Conservation (phyloP, 176 grass and related monocot species). For the Panicum miliaceum region DNA sequence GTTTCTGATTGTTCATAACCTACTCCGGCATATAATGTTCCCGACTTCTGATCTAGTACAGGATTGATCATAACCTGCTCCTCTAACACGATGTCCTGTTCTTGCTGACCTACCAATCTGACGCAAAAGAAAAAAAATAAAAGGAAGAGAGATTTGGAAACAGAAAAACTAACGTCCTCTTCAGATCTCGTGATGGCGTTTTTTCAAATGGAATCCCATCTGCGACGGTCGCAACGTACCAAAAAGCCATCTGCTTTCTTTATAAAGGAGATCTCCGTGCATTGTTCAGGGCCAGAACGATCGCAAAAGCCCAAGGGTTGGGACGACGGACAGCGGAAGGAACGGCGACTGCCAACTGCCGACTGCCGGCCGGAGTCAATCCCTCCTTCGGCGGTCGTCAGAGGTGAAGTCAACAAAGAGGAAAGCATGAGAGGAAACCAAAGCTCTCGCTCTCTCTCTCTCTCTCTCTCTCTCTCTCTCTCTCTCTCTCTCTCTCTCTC, state of each 20-base stretch:
- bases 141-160: not conserved
- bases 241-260: constrained; percentile 18
- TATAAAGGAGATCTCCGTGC: constrained; percentile 7
- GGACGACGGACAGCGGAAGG: not conserved
- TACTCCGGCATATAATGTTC: not conserved
- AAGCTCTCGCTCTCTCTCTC: not conserved
- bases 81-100: not conserved
- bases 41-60: not conserved
- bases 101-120: constrained; percentile 5
- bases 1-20: not conserved
- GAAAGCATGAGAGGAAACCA: constrained; percentile 2
- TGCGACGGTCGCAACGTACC: not conserved
- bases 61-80: not conserved
- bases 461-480: not conserved
- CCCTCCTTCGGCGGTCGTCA: not conserved
- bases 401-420: constrained; percentile 42
- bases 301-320: constrained; percentile 40
- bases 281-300: constrained; percentile 10
- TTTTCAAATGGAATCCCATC: constrained; percentile 20
- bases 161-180: constrained; percentile 27
- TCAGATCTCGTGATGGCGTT: not conserved
- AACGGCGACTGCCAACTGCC: not conserved
- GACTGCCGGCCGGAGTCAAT: constrained; percentile 32
- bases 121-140: not conserved
- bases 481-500: not conserved